phyloP scores from a whole-genome alignment of 352 stramenopile species.

The Phytophthora pisi region DNA sequence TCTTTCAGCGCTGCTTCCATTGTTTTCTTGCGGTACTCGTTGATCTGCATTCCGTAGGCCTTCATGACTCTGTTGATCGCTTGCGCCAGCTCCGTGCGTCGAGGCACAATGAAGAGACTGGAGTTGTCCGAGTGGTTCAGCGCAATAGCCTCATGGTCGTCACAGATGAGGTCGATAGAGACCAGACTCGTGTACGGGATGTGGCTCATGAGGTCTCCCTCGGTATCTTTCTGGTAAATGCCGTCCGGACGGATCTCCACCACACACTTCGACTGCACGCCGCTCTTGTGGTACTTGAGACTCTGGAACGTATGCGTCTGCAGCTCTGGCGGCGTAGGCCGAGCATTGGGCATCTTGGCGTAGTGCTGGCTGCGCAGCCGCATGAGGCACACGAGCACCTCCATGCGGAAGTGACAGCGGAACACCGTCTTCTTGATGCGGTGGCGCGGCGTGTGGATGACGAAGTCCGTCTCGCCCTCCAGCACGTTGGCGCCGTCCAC shows the following conservation, averaged over 20 bases:
- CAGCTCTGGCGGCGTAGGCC: slow-evolving; percentile 43
- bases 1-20: slow-evolving; percentile 65
- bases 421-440: slow-evolving; percentile 85
- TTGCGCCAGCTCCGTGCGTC: slow-evolving; percentile 72
- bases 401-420: slow-evolving; percentile 82
- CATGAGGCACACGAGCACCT: slow-evolving; percentile 84
- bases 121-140: slow-evolving; percentile 87
- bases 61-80: slow-evolving; percentile 74
- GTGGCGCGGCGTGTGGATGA: slow-evolving; percentile 77
- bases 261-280: slow-evolving; percentile 65
- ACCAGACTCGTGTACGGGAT: slow-evolving; percentile 85
- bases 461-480: slow-evolving; percentile 82
- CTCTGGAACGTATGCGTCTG: slow-evolving; percentile 60
- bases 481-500: slow-evolving; percentile 64
- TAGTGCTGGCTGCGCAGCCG: slow-evolving; percentile 70
- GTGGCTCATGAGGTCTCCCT: slow-evolving; percentile 80
- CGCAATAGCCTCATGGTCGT: slow-evolving; percentile 70
- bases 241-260: slow-evolving; percentile 76
- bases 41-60: slow-evolving; percentile 81
- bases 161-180: slow-evolving; percentile 82
- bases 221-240: slow-evolving; percentile 76
- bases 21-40: slow-evolving; percentile 86
- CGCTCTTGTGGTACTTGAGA: slow-evolving; percentile 65
- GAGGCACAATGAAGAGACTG: slow-evolving; percentile 74
- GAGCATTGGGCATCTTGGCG: slow-evolving; percentile 37